Base-by-base conservation (phyloP, 176 grass and related monocot species). In the Avena eriantha region DNA sequence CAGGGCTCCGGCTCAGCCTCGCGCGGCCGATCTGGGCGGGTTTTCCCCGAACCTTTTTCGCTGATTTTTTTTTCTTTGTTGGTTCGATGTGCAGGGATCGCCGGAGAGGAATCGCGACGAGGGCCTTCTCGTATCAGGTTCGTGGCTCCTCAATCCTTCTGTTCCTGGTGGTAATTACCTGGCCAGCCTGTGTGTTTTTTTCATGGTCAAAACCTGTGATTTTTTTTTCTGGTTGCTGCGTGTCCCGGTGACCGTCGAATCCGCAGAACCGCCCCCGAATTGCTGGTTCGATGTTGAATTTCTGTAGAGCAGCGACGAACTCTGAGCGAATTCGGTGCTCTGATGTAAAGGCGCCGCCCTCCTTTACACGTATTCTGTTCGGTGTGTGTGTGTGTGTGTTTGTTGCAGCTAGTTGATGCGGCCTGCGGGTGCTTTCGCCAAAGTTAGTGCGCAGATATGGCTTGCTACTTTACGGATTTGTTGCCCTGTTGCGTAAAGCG, bases 391-490 rank as follows among this genome's bases (percentile, higher is more conserved):
- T 55, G 51, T 55, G 36, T 2, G n/a, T 7, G 57, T 69, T 74
- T 56, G 89, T 41, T 84, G 67, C 80, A 57, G 48, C 53, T 51
- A 63, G 53, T 71, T 77, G 80, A 80, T 87, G 66, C 36, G 80
- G 59, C 45, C 84, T 68, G 80, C 76, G 69, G 58, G 83, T 70
- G 75, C 80, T 87, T 84, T 87, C 66, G 66, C 21, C 29, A 84
- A 91, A 91, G 76, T 22, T 75, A 60, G 49, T 78, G 75, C 56
- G 48, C 80, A 31, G 85, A 91, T 91, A 87, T 80, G 80, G 89
- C 26, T 80, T 75, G 57, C 80, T 84, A 80, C 85, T 91, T 91
- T 91, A 79, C 65, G 67, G 81, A 84, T 91, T 91, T 91, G 85
- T 68, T 80, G 54, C 77, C 60, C 19, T 73, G 78, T 84, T 87